Evolutionary conservation across 345 rosid species (phyloP), one percentile per base, ranked within the genome.

Genomic region (Melastoma malabathricum): DNA sequence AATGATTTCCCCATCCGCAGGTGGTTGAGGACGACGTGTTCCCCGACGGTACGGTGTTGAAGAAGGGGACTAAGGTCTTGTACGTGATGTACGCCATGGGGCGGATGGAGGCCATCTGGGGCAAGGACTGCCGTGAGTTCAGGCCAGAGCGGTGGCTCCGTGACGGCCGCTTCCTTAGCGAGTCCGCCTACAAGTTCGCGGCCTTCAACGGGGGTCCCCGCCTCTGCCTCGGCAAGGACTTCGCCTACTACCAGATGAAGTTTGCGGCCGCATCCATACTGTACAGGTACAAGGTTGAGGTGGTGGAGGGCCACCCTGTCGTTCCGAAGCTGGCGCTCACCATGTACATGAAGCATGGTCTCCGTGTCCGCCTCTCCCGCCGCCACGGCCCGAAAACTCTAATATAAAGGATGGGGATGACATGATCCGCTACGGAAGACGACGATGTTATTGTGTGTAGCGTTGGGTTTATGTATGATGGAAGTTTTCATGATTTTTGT

Each of bases 171-270:
- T 92, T 68, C 70, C 70, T 62, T 69, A 87, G 95, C 60, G 88
- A 92, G 51, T 87, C 98, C 0, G 89, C 98, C 41, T 92, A 87
- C 82, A 66, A 79, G 51, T 92, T 92, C 74, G 76, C 97, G 0
- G 93, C 97, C 46, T 92, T 92, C 75, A 92, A 92, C 8, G 97
- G 96, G 0, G 95, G 98, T 5, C 96, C 98, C 47, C 69, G 97
- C 0, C 86, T 92, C 2, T 92, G 96, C 65, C 51, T 92, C 17
- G 98, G 98, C 57, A 87, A 84, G 66, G 97, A 92, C 48, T 92
- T 92, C 39, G 97, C 95, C 5, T 87, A 84, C 68, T 87, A 87
- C 51, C 98, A 92, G 59, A 92, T 92, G 95, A 87, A 81, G 61
- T 75, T 70, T 25, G 70, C 58, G 3, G 86, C 89, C 1, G 94